Conservation (phyloP, 2,329 filamentous ascomycete species). For the Aspergillus latus region DNA sequence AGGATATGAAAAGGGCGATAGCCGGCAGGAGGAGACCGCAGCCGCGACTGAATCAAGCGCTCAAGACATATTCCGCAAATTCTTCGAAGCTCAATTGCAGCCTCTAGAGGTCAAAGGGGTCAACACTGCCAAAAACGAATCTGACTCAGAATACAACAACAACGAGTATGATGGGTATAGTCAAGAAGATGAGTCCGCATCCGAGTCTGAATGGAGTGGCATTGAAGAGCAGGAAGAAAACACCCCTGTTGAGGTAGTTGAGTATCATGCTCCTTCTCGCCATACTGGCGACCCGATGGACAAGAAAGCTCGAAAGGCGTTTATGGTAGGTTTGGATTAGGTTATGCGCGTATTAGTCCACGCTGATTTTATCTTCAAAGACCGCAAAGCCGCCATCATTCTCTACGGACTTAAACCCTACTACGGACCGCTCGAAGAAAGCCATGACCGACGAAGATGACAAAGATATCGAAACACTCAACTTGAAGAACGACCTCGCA, state of each 20-base stretch:
- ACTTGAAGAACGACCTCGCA: constrained; percentile 88
- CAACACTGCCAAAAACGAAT: constrained; percentile 11
- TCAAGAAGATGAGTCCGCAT: constrained; percentile 14
- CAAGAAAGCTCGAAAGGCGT: constrained; percentile 72
- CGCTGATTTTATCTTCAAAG: constrained; percentile 19
- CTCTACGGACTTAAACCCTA: constrained; percentile 20
- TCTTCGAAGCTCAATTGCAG: constrained; percentile 86
- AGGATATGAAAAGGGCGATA: constrained; percentile 23
- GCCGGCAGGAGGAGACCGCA: constrained; percentile 22
- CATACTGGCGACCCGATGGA: constrained; percentile 52
- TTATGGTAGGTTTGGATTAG: constrained; percentile 61
- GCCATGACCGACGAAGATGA: constrained; percentile 42
- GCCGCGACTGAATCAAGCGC: constrained; percentile 52
- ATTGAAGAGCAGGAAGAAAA: constrained; percentile 53
- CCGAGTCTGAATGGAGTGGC: constrained; percentile 62
- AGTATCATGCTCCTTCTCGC: constrained; percentile 54
- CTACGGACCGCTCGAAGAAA: constrained; percentile 22
- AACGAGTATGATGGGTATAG: constrained; percentile 26
- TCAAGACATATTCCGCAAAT: constrained; percentile 73
- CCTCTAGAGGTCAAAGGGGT: constrained; percentile 55
- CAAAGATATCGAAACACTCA: constrained; percentile 59
- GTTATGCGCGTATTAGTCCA: not conserved
- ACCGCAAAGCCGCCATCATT: constrained; percentile 51
- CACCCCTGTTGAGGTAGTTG: constrained; percentile 58
- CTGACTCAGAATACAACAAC: not conserved